A percentile compares a stretch with the other conserved stretches of the same genome.
phyloP scores from a whole-genome alignment of 495 filamentous ascomycete species.

The Arthonia radiata region DNA sequence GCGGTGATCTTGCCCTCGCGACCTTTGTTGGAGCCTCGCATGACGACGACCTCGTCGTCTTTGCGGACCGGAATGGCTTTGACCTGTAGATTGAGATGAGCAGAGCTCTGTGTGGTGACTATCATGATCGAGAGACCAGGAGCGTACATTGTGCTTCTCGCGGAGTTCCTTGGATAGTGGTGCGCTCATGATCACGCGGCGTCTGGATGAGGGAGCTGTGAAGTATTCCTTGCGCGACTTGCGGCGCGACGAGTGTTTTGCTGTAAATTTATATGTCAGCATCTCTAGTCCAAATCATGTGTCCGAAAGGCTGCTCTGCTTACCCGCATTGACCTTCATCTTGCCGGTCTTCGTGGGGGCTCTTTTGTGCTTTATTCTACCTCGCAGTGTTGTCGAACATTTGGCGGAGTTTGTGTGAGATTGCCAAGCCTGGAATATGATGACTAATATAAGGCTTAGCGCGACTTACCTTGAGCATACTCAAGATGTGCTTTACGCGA shows the following conservation, averaged over 20 bases:
- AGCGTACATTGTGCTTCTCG: slow-evolving; percentile 75
- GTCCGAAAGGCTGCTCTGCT: too few species aligned
- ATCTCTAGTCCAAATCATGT: neutral
- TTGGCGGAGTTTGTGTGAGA: too few species aligned
- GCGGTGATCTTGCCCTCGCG: slow-evolving; percentile 84
- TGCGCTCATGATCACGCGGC: slow-evolving; percentile 82
- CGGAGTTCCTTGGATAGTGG: slow-evolving; percentile 84
- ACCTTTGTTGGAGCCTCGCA: slow-evolving; percentile 78
- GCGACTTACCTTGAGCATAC: too few species aligned
- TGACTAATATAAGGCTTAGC: too few species aligned
- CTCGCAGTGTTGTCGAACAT: too few species aligned
- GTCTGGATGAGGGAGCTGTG: slow-evolving; percentile 68
- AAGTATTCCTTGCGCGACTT: slow-evolving; percentile 98
- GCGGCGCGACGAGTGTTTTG: slow-evolving; percentile 60
- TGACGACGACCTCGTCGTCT: slow-evolving; percentile 82
- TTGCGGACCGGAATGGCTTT: slow-evolving; percentile 94
- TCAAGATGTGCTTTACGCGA: too few species aligned
- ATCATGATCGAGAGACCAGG: slow-evolving; percentile 1
- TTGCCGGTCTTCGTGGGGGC: too few species aligned
- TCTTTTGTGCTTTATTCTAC: too few species aligned
- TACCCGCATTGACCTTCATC: too few species aligned
- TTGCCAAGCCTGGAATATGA: too few species aligned
- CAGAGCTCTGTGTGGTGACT: too few species aligned
- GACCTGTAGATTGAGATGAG: too few species aligned
- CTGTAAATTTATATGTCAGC: slow-evolving; percentile 13